Evolutionary conservation across 306 rosid genomes (phyloP).

Genomic region (Vachellia collinsii): DNA sequence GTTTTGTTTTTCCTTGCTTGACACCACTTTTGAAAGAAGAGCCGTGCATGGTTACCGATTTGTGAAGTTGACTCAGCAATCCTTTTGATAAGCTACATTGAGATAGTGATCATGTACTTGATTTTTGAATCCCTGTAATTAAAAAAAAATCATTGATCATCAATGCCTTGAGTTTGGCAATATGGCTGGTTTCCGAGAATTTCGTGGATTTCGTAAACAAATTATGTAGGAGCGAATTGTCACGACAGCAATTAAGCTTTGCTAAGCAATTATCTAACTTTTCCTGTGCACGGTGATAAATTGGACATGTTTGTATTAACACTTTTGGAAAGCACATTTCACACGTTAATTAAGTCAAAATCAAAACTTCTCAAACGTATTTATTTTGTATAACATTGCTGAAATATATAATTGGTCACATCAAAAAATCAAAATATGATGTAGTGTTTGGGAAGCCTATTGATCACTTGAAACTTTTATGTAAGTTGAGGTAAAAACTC

Average conservation of each 20-base stretch:
- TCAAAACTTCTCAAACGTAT: too few species aligned
- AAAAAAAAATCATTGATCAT: constrained; percentile 13
- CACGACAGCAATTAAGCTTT: not conserved
- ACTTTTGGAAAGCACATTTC: too few species aligned
- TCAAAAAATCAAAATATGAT: too few species aligned
- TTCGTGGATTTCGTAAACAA: not conserved
- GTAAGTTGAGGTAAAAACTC: too few species aligned
- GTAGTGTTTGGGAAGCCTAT: too few species aligned
- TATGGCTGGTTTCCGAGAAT: constrained; percentile 1
- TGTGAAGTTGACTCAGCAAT: constrained; percentile 57
- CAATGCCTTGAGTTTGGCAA: not conserved
- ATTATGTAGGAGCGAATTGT: not conserved
- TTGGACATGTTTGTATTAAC: too few species aligned
- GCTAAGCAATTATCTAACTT: not conserved
- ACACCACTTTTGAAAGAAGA: constrained; percentile 43
- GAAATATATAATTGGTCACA: too few species aligned
- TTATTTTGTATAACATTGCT: too few species aligned
- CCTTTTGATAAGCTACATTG: constrained; percentile 37
- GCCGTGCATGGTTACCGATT: constrained; percentile 53
- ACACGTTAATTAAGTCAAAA: too few species aligned
- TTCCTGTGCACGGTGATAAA: not conserved
- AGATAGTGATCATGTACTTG: constrained; percentile 14
- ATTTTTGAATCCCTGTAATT: constrained; percentile 28
- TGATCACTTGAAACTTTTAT: too few species aligned
- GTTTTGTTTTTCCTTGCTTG: constrained; percentile 18